These are phyloP conservation scores for Aureobasidium lini DNA, from an alignment of 2,329 filamentous ascomycete genomes.

Conservation along the genomic window DNA sequence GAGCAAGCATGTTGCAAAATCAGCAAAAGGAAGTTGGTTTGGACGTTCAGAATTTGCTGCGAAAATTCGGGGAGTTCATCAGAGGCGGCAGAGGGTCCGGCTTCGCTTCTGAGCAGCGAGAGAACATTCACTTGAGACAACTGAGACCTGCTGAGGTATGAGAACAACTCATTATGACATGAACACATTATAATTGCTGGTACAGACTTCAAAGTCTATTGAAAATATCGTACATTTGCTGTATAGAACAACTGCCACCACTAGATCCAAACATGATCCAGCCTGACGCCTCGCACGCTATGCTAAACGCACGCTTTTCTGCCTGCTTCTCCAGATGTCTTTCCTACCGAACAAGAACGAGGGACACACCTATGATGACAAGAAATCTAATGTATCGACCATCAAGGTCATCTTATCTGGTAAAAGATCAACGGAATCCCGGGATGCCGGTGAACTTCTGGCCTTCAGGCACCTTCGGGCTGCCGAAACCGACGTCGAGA, in stretches of 20 bases:
- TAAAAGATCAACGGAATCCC: constrained; percentile 4
- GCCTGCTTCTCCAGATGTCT: neutral
- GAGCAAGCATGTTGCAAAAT: too few species aligned
- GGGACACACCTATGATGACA: neutral
- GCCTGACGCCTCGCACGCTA: constrained; percentile 1
- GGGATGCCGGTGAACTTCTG: constrained; percentile 13
- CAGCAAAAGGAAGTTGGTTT: neutral
- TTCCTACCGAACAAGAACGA: neutral
- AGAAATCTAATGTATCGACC: neutral
- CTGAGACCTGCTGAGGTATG: too few species aligned
- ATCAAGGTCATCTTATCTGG: neutral
- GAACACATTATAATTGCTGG: neutral
- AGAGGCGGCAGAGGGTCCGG: too few species aligned
- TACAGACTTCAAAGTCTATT: neutral
- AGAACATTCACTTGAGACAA: too few species aligned
- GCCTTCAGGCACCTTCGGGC: constrained; percentile 41
- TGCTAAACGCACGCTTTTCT: neutral
- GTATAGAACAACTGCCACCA: constrained; percentile 1
- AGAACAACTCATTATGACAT: too few species aligned
- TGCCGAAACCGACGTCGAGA: constrained; percentile 87
- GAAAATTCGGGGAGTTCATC: neutral
- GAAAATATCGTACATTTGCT: constrained; percentile 9
- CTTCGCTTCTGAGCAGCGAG: neutral
- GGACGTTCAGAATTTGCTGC: neutral
- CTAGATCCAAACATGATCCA: constrained; percentile 6